A percentile compares a stretch with the other conserved stretches of the same genome.
Conservation (phyloP, 1,139 yeast species). For the Yamadazyma spencermartinsiae region DNA sequence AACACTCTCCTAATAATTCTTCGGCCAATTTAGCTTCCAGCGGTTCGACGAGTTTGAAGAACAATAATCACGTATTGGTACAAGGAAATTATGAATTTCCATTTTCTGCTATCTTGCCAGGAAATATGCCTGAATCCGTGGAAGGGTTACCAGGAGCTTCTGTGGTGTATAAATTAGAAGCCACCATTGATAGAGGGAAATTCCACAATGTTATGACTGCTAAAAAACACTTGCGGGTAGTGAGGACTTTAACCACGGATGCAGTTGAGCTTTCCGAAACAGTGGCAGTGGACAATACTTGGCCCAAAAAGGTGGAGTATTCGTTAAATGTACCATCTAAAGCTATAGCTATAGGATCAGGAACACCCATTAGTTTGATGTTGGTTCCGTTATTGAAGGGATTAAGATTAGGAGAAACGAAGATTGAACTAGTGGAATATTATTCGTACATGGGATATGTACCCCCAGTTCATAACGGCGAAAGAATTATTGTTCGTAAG, state of each 20-base stretch:
- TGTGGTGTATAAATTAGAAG: constrained; percentile 74
- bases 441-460: constrained; percentile 61
- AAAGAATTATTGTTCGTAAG: constrained; percentile 52
- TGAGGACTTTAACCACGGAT: constrained; percentile 88
- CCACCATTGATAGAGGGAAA: constrained; percentile 80
- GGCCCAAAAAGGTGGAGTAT: constrained; percentile 95
- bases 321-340: constrained; percentile 82
- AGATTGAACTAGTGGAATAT: constrained; percentile 65
- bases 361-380: constrained; percentile 66
- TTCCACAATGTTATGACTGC: constrained; percentile 66
- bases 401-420: constrained; percentile 68
- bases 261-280: constrained; percentile 88
- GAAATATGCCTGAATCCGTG: constrained; percentile 80
- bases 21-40: constrained; percentile 11
- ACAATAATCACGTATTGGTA: constrained; percentile 35
- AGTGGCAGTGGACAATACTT: constrained; percentile 89
- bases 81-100: constrained; percentile 92
- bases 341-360: constrained; percentile 88
- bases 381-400: constrained; percentile 85
- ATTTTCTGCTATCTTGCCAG: constrained; percentile 82
- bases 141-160: constrained; percentile 90
- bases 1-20: constrained; percentile 16
- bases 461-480: constrained; percentile 58
- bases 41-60: constrained; percentile 4
- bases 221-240: constrained; percentile 73